Percentiles rank a stretch among this genome's conserved stretches.
Evolutionary conservation across 2,329 filamentous ascomycete genomes (phyloP).

Genomic region (Parafenestella ontariensis): DNA sequence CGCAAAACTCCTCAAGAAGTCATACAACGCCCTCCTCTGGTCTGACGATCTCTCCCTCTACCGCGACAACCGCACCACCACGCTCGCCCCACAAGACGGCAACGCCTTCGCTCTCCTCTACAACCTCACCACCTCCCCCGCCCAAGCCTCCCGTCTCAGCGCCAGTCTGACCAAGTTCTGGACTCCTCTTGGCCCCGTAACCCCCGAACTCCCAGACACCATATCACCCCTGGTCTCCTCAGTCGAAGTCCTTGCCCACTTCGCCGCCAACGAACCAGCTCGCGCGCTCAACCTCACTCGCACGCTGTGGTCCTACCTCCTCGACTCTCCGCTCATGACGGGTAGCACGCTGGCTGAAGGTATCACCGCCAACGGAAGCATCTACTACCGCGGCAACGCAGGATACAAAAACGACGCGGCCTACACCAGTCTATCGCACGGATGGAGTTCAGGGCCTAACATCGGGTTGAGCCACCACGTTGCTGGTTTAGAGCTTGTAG

Average conservation of each 20-base stretch:
- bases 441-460: constrained; percentile 43
- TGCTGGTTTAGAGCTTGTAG: constrained; percentile 19
- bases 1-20: constrained; percentile 10
- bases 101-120: constrained; percentile 32
- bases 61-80: constrained; percentile 27
- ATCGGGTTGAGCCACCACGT: constrained; percentile 14
- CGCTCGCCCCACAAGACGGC: constrained; percentile 32
- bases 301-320: constrained; percentile 39
- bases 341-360: constrained; percentile 49
- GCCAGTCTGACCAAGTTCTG: constrained; percentile 26
- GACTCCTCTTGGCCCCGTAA: constrained; percentile 39
- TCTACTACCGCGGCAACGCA: constrained; percentile 43
- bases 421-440: constrained; percentile 46
- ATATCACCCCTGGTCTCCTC: constrained; percentile 48
- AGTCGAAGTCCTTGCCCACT: constrained; percentile 48
- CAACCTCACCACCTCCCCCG: constrained; percentile 20
- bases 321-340: constrained; percentile 43
- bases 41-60: constrained; percentile 9
- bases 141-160: constrained; percentile 23
- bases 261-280: constrained; percentile 21
- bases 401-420: constrained; percentile 44
- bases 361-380: constrained; percentile 45
- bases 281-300: constrained; percentile 40
- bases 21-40: constrained; percentile 20
- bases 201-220: constrained; percentile 46